Conservation (phyloP, 176 grass and related monocot genomes). For the Coix lacrymajobi region DNA sequence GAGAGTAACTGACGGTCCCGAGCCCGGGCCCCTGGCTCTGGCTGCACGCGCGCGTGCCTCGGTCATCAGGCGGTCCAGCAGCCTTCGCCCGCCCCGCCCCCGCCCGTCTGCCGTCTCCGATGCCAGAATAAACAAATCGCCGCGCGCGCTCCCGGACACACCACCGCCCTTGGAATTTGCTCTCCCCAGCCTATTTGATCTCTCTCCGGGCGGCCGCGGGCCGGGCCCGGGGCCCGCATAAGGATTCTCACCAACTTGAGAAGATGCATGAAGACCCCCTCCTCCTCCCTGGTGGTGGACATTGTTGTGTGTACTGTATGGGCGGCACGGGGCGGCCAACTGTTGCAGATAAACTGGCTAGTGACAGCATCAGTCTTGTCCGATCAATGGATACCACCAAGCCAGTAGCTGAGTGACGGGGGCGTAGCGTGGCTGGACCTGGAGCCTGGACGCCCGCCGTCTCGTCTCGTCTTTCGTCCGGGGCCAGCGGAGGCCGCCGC, state of each 20-base stretch:
- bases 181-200: background rate
- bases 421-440: background rate
- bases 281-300: too few species aligned
- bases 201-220: background rate
- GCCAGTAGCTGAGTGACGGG: background rate
- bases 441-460: background rate
- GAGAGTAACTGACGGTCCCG: background rate
- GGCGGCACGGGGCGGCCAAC: background rate
- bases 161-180: constrained; percentile 5
- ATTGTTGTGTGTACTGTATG: background rate
- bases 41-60: background rate
- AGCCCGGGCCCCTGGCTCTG: background rate
- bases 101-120: background rate
- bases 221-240: background rate
- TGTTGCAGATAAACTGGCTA: background rate
- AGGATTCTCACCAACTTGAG: background rate
- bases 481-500: background rate
- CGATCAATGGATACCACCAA: background rate
- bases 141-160: background rate
- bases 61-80: background rate
- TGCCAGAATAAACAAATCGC: constrained; percentile 18
- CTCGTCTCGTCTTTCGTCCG: background rate
- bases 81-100: background rate
- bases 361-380: background rate
- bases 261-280: too few species aligned